A percentile compares a stretch with the other conserved stretches of the same genome.
Evolutionary conservation across 352 stramenopile genomes (phyloP).

Genomic region (Pythium guiyangense): DNA sequence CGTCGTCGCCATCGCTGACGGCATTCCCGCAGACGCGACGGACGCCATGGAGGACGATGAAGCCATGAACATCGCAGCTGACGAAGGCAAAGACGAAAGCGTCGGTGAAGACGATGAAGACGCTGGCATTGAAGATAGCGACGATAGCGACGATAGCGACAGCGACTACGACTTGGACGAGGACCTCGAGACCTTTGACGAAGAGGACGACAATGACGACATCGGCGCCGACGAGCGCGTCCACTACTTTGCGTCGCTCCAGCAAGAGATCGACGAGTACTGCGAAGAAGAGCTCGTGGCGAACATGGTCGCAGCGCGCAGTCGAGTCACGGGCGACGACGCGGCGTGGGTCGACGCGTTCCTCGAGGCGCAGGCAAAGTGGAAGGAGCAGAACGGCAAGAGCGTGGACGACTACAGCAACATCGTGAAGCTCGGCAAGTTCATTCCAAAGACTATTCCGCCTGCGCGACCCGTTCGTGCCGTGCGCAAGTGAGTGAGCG

Average conservation of each 20-base stretch:
- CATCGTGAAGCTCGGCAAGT: not conserved
- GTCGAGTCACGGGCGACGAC: conserved; percentile 4
- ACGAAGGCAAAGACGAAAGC: too few species aligned
- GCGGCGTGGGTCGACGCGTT: conserved; percentile 12
- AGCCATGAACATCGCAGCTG: not conserved
- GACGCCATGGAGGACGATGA: not conserved
- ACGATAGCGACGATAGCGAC: conserved; percentile 1
- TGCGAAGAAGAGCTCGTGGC: conserved; percentile 9
- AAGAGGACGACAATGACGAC: conserved; percentile 13
- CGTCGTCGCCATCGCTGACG: not conserved
- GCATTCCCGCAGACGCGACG: too few species aligned
- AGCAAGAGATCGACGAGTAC: conserved; percentile 27
- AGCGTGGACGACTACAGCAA: conserved; percentile 9
- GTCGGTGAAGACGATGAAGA: too few species aligned
- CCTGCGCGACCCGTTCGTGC: not conserved
- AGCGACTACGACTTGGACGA: conserved; percentile 13
- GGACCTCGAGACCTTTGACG: conserved; percentile 7
- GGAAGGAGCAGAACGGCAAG: conserved; percentile 5
- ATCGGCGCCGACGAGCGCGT: conserved; percentile 4
- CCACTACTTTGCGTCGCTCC: conserved; percentile 3
- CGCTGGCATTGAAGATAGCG: too few species aligned
- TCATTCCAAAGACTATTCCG: not conserved
- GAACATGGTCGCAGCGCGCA: conserved; percentile 8
- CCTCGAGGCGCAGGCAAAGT: conserved; percentile 1
- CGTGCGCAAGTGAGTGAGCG: not conserved